phyloP scores from a whole-genome alignment of 345 rosid species.

The Geranium rotundifolium region DNA sequence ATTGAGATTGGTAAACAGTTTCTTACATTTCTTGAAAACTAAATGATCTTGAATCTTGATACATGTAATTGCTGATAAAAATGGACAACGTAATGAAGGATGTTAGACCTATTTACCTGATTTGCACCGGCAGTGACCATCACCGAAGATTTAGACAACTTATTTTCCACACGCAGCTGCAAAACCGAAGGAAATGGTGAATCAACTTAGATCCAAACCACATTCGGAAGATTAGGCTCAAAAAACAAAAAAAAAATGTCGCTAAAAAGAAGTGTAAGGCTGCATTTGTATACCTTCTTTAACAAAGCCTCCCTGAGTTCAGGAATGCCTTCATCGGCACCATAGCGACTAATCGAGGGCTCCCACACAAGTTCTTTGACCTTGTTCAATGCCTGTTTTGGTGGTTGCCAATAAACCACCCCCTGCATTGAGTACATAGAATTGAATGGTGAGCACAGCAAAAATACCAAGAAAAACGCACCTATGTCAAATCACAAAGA shows the following conservation, averaged over 20 bases:
- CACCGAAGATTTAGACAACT: constrained; percentile 58
- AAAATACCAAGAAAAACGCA: neutral
- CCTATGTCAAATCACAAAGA: neutral
- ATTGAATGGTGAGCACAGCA: neutral
- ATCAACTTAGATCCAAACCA: neutral
- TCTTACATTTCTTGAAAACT: neutral
- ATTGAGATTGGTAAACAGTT: constrained; percentile 6
- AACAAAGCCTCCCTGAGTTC: constrained; percentile 57
- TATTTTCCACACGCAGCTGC: constrained; percentile 68
- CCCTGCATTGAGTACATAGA: constrained; percentile 37
- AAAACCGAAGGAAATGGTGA: constrained; percentile 1
- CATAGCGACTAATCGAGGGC: constrained; percentile 65
- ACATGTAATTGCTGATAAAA: too few relatives aligned
- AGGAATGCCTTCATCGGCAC: constrained; percentile 89
- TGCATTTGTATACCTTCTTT: constrained; percentile 38
- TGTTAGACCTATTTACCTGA: constrained; percentile 38
- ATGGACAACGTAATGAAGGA: too few relatives aligned
- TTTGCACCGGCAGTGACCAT: constrained; percentile 99
- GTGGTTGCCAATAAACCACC: constrained; percentile 93
- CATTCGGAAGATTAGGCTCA: neutral
- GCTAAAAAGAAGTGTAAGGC: neutral
- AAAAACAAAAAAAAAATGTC: neutral
- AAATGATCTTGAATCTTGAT: neutral
- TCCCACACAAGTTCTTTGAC: constrained; percentile 76
- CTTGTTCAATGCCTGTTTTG: constrained; percentile 58